Conservation (phyloP, 2,329 filamentous ascomycete species). For the Parafenestella ontariensis region DNA sequence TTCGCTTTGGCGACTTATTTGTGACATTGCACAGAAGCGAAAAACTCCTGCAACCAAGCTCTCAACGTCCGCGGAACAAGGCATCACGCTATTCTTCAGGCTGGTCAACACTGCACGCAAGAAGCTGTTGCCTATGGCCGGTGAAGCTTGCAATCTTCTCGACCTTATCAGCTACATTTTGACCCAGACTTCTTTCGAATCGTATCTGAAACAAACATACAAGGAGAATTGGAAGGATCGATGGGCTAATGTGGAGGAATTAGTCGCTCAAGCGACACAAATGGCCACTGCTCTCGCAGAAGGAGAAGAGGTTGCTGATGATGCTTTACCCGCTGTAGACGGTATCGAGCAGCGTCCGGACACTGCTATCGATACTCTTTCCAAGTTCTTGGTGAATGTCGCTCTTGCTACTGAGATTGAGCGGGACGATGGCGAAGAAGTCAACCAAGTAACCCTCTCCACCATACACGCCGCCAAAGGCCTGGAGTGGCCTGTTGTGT, state of each 20-base stretch:
- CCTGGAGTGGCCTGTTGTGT: conserved; percentile 94
- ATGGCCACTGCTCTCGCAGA: conserved; percentile 60
- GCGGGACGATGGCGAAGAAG: conserved; percentile 64
- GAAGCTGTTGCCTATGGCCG: conserved; percentile 58
- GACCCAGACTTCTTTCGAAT: conserved; percentile 73
- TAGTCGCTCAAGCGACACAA: conserved; percentile 80
- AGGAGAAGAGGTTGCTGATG: conserved; percentile 51
- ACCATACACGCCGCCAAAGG: conserved; percentile 97
- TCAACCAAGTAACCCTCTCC: conserved; percentile 80
- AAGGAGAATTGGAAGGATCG: conserved; percentile 70
- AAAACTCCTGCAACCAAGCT: conserved; percentile 61
- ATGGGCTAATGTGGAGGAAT: conserved; percentile 89
- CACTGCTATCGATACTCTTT: conserved; percentile 69
- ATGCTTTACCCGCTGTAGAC: conserved; percentile 70
- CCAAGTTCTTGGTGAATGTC: conserved; percentile 87
- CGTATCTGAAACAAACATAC: conserved; percentile 75
- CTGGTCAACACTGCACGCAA: conserved; percentile 65
- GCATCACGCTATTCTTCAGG: conserved; percentile 65
- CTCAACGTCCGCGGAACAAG: conserved; percentile 62
- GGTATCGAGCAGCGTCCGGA: conserved; percentile 68
- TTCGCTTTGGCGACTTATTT: conserved; percentile 78
- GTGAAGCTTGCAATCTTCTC: conserved; percentile 47
- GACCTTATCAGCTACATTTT: conserved; percentile 65
- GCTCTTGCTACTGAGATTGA: conserved; percentile 76
- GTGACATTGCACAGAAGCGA: conserved; percentile 63